Evolutionary conservation across 306 rosid genomes (phyloP).

Genomic region (Cicer bijugum): DNA sequence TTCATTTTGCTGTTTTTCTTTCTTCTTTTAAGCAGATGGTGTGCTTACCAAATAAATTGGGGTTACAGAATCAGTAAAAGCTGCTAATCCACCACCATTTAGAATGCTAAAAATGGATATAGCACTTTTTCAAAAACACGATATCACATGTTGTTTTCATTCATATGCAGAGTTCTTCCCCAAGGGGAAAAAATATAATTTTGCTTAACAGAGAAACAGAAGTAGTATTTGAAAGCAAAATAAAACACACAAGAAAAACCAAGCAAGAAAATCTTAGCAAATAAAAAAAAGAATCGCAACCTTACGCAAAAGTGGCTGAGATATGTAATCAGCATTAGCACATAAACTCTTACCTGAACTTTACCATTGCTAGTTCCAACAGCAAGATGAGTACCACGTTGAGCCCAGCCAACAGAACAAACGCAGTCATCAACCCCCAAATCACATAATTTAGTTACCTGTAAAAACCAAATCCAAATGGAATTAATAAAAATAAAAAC

Average conservation of each 20-base stretch:
- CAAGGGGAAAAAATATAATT: background rate
- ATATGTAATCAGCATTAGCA: background rate
- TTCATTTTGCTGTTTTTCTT: no score
- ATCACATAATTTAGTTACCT: slow-evolving; percentile 97
- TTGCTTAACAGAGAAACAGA: slow-evolving; percentile 14
- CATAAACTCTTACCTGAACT: slow-evolving; percentile 74
- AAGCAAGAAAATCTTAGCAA: slow-evolving; percentile 21
- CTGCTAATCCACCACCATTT: slow-evolving; percentile 18
- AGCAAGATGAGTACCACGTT: slow-evolving; percentile 92
- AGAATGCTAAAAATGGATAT: slow-evolving; percentile 15
- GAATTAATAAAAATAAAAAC: slow-evolving; percentile 4
- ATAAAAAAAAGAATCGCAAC: slow-evolving; percentile 14
- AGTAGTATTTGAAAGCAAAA: slow-evolving; percentile 1
- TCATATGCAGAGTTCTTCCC: slow-evolving; percentile 11
- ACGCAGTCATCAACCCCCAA: slow-evolving; percentile 91
- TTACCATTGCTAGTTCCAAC: slow-evolving; percentile 94
- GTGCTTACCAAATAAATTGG: slow-evolving; percentile 21
- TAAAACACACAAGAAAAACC: slow-evolving; percentile 3
- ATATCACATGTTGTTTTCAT: slow-evolving; percentile 5
- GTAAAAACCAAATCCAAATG: slow-evolving; percentile 43
- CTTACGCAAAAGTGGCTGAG: background rate
- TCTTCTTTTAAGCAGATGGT: background rate
- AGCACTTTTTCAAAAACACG: background rate
- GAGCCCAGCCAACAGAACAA: slow-evolving; percentile 99
- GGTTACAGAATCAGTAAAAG: slow-evolving; percentile 33